Conservation (phyloP, 2,329 filamentous ascomycete species). For the Pseudopithomyces chartarum region DNA sequence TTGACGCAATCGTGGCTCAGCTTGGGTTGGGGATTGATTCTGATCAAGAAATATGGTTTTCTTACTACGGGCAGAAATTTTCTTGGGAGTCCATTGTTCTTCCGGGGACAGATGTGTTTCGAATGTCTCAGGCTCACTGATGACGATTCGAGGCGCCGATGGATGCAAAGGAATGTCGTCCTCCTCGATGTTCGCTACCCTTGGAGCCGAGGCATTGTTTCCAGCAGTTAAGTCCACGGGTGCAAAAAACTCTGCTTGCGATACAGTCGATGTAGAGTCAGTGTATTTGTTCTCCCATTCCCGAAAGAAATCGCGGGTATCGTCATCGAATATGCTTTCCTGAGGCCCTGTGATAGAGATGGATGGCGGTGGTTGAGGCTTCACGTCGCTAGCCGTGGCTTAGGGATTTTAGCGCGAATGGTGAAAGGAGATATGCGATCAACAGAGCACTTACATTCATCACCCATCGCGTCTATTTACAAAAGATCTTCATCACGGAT, state of each 20-base stretch:
- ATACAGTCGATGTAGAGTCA: background rate
- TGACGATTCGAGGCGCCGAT: conserved; percentile 5
- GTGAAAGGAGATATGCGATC: background rate
- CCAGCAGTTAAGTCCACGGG: background rate
- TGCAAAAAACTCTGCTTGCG: conserved; percentile 9
- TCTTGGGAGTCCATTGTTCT: background rate
- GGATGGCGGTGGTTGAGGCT: background rate
- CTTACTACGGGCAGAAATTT: background rate
- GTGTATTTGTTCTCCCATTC: conserved; percentile 3
- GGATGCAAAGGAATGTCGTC: conserved; percentile 5
- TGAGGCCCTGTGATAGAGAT: conserved; percentile 1
- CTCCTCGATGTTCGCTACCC: background rate
- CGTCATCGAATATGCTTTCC: background rate
- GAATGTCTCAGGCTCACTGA: conserved; percentile 4
- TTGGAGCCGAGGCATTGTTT: background rate
- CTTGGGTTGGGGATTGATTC: background rate
- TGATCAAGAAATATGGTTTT: background rate
- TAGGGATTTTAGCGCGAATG: background rate
- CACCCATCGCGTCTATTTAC: background rate
- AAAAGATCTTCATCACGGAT: background rate
- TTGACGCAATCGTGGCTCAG: background rate
- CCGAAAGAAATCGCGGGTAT: background rate
- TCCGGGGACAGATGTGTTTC: background rate
- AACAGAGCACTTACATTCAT: background rate
- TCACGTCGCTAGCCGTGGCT: background rate